Base-by-base conservation (phyloP, 2,329 filamentous ascomycete genomes). In the Fusarium torreyae region DNA sequence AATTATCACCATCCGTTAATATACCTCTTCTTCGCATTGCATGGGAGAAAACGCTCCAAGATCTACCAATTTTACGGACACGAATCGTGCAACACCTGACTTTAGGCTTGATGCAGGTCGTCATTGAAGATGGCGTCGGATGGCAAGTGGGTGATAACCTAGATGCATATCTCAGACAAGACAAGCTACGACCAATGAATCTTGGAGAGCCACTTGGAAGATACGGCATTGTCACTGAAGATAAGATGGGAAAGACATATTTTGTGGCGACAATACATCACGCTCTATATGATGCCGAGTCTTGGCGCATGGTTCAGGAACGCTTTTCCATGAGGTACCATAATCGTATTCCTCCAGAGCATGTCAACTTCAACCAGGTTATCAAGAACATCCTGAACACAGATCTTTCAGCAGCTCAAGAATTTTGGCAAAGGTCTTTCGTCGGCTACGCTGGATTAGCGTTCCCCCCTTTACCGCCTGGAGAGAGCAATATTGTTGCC, bases 81-180 rank as follows among this genome's bases (percentile, higher is more conserved):
- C 79, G 83, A 38, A 82, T 87, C 46, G 77, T 85, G 0, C 82
- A 85, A 20, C 76, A 81, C 5, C 73, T 79, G 1, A 71, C 74
- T 2, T 70, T 76, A 7, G 83, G 83, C 7, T 73, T 84, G 0
- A 70, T 83, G 49, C 84, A 86, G 62, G 80, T 83, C 0, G 81
- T 86, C 8, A 62, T 84, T 31, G 77, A 77, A 20, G 76, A 80
- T 26, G 70, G 71, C 13, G 78, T 82, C 17, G 58, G 75, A 39
- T 79, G 79, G 75, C 28, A 34, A 1, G 11, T 33, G 1, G 39
- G 55, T 15, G 18, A 11, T 22, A 75, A 74, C 4, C 66, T 84
- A 2, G 74, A 78, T 11, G 66, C 74, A 9, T 57, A 50, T n/a
- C n/a, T 48, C 9, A n/a, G 13, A 9, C 28, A 33, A n/a, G 34